Percentiles rank a stretch among this genome's conserved stretches.
phyloP scores from a whole-genome alignment of 176 grass and related monocot species.

The sorghum (Sorghum bicolor) region DNA sequence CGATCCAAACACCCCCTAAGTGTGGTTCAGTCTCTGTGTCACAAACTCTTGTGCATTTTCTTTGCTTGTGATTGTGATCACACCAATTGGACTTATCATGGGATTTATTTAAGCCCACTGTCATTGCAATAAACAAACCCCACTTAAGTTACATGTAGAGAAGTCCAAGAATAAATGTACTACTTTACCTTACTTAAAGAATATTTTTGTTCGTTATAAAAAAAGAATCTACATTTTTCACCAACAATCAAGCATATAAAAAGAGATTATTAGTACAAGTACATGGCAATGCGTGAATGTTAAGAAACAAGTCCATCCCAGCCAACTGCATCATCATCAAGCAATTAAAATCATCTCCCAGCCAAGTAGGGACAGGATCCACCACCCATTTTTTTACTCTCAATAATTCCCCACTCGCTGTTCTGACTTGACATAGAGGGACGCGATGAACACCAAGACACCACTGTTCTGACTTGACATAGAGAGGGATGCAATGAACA shows the following conservation, averaged over 20 bases:
- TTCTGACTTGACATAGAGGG: constrained; percentile 38
- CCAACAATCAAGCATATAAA: neutral
- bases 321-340: constrained; percentile 16
- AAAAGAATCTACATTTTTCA: constrained; percentile 5
- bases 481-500: no score
- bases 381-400: constrained; percentile 20
- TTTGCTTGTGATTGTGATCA: neutral
- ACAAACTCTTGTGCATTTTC: neutral
- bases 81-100: neutral
- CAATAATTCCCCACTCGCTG: constrained; percentile 29
- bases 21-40: neutral
- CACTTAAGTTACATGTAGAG: neutral
- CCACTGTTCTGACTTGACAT: neutral
- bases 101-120: neutral
- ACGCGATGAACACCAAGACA: constrained; percentile 13
- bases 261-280: neutral
- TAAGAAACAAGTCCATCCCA: constrained; percentile 31
- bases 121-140: neutral
- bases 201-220: neutral
- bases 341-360: constrained; percentile 14
- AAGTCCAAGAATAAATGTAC: constrained; percentile 7
- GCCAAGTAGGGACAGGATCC: constrained; percentile 18
- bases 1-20: no score
- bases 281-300: constrained; percentile 4
- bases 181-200: neutral